phyloP scores from a whole-genome alignment of 2,329 filamentous ascomycete species.

The Bimuria novae-zelandiae region DNA sequence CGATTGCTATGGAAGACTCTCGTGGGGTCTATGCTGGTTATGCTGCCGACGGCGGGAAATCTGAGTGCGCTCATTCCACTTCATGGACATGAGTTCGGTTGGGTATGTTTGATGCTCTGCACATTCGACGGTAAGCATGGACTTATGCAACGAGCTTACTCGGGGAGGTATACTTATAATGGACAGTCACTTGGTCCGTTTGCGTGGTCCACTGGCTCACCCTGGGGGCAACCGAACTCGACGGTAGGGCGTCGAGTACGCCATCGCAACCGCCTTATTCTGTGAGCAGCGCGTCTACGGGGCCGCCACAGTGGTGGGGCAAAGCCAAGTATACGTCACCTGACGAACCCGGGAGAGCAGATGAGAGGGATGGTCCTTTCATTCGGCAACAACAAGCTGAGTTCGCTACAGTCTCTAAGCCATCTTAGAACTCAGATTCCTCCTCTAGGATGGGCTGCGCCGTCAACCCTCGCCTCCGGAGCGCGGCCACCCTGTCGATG shows the following conservation, averaged over 20 bases:
- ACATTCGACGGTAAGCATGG: constrained; percentile 45
- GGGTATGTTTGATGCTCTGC: constrained; percentile 49
- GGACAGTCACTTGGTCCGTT: constrained; percentile 43
- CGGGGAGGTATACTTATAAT: neutral
- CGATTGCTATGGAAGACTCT: constrained; percentile 36
- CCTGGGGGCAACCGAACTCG: constrained; percentile 27
- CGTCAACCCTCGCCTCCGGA: constrained; percentile 55
- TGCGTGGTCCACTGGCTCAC: constrained; percentile 45
- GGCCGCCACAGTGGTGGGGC: neutral
- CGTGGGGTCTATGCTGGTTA: constrained; percentile 42
- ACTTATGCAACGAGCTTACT: neutral
- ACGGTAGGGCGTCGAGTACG: constrained; percentile 16
- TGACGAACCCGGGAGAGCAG: neutral
- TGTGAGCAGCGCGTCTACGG: constrained; percentile 8
- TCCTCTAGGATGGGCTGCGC: constrained; percentile 74
- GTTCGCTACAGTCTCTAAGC: neutral
- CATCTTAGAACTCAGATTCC: constrained; percentile 55
- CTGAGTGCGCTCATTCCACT: constrained; percentile 37
- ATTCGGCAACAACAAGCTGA: neutral
- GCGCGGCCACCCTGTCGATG: constrained; percentile 36
- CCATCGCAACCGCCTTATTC: constrained; percentile 14
- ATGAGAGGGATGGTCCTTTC: neutral
- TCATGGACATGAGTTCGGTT: constrained; percentile 44
- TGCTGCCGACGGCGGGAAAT: constrained; percentile 48
- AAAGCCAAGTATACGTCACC: neutral